Percentiles rank a stretch among this genome's conserved stretches.
phyloP scores from a whole-genome alignment of 2,329 filamentous ascomycete species.

The Hymenoscyphus occultus region DNA sequence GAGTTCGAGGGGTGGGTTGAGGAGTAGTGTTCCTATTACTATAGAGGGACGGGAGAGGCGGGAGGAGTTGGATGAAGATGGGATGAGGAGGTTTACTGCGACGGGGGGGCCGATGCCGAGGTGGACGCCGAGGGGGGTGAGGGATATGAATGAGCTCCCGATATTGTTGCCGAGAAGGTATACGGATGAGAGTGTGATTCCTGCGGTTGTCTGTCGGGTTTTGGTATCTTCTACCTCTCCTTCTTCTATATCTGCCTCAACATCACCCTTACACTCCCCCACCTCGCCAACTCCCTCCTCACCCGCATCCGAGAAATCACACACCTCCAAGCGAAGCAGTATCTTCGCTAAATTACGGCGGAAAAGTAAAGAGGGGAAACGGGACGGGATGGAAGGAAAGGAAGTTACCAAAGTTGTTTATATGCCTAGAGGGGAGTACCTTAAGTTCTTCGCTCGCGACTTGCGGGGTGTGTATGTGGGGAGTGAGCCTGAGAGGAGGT shows the following conservation, averaged over 20 bases:
- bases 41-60: too few species aligned
- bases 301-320: neutral
- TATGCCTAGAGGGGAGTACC: conserved; percentile 35
- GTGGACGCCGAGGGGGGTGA: conserved; percentile 16
- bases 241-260: neutral
- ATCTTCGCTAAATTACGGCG: neutral
- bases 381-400: conserved; percentile 16
- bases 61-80: conserved; percentile 15
- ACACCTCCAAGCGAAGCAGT: neutral
- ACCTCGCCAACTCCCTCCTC: neutral
- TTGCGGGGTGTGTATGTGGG: conserved; percentile 32
- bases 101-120: conserved; percentile 28
- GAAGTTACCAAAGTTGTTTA: conserved; percentile 31
- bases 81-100: conserved; percentile 28
- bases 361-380: conserved; percentile 10
- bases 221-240: conserved; percentile 12
- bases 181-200: conserved; percentile 35
- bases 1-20: too few species aligned
- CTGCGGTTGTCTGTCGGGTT: conserved; percentile 29
- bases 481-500: conserved; percentile 30
- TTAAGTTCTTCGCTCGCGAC: conserved; percentile 33
- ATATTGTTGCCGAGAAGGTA: conserved; percentile 29
- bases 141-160: conserved; percentile 25
- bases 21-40: too few species aligned
- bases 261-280: neutral